A percentile compares a stretch with the other conserved stretches of the same genome.
Conservation (phyloP, 2,329 filamentous ascomycete genomes). For the Tolypocladium tundrense region DNA sequence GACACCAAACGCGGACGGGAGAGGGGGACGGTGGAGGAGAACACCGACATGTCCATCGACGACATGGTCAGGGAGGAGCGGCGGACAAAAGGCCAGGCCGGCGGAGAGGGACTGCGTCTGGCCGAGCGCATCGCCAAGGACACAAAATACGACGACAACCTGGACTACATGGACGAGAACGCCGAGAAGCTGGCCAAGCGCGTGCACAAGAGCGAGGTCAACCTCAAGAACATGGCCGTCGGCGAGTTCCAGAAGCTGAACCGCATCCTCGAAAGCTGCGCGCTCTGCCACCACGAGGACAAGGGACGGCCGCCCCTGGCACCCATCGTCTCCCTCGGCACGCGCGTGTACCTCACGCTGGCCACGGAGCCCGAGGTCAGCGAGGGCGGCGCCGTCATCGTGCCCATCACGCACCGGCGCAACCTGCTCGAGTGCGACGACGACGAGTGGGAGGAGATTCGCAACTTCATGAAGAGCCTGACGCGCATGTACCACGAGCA, state of each 20-base stretch:
- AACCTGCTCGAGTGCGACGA: conserved; percentile 98
- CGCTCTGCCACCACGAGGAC: conserved; percentile 89
- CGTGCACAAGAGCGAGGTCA: conserved; percentile 78
- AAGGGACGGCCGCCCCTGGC: conserved; percentile 62
- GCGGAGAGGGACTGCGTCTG: conserved; percentile 71
- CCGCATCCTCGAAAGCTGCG: conserved; percentile 74
- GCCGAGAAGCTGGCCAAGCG: conserved; percentile 78
- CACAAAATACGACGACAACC: conserved; percentile 76
- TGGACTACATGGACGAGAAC: conserved; percentile 98
- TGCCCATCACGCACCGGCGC: conserved; percentile 73
- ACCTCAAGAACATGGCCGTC: conserved; percentile 80
- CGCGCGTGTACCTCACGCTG: conserved; percentile 77
- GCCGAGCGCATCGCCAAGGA: conserved; percentile 94
- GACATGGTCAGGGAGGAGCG: conserved; percentile 96
- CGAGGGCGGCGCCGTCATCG: conserved; percentile 75
- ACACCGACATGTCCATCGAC: conserved; percentile 90
- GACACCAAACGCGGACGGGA: conserved; percentile 75
- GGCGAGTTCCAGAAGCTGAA: conserved; percentile 85
- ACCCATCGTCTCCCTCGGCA: conserved; percentile 76
- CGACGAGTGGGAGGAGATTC: conserved; percentile 97
- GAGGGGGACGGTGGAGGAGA: conserved; percentile 76
- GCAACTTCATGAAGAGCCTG: conserved; percentile 97
- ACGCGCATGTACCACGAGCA: conserved; percentile 92
- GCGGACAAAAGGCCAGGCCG: conserved; percentile 65
- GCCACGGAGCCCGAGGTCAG: conserved; percentile 82